Percentiles rank a stretch among this genome's conserved stretches.
These are phyloP conservation scores for Alternaria dauci DNA, from an alignment of 2,329 filamentous ascomycete species.

Conservation along the genomic window DNA sequence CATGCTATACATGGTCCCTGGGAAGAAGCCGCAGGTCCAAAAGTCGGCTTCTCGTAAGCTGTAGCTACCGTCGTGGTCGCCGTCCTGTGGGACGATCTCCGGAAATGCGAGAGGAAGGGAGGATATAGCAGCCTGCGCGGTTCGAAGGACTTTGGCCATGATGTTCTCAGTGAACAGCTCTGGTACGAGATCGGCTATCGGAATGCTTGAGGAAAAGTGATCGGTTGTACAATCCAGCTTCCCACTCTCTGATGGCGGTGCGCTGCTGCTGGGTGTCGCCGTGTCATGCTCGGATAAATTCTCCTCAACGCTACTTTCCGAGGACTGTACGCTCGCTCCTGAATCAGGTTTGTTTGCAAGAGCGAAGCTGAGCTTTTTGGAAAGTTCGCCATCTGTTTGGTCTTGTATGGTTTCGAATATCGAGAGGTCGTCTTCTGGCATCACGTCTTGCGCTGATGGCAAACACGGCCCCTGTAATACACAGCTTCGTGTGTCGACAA, in stretches of 20 bases:
- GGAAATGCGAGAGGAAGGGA: slow-evolving; percentile 27
- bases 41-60: slow-evolving; percentile 54
- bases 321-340: neutral
- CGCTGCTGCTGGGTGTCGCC: neutral
- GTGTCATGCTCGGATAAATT: neutral
- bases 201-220: neutral
- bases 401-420: neutral
- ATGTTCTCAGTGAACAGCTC: slow-evolving; percentile 31
- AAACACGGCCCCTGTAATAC: neutral
- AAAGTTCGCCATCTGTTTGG: fast-evolving
- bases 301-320: neutral
- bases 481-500: neutral
- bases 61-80: slow-evolving; percentile 40
- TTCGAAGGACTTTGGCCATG: slow-evolving; percentile 27
- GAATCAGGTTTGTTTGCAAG: neutral
- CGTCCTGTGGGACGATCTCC: slow-evolving; percentile 27
- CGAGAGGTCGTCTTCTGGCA: neutral
- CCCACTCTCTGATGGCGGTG: neutral
- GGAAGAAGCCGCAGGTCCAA: slow-evolving; percentile 62
- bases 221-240: neutral
- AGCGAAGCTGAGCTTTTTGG: neutral
- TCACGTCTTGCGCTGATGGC: neutral
- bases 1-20: slow-evolving; percentile 55
- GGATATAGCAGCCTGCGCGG: slow-evolving; percentile 21
- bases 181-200: slow-evolving; percentile 3